A percentile compares a stretch with the other conserved stretches of the same genome.
phyloP scores from a whole-genome alignment of 441 rosid genomes.

The Pelargonium myrrhifolium region DNA sequence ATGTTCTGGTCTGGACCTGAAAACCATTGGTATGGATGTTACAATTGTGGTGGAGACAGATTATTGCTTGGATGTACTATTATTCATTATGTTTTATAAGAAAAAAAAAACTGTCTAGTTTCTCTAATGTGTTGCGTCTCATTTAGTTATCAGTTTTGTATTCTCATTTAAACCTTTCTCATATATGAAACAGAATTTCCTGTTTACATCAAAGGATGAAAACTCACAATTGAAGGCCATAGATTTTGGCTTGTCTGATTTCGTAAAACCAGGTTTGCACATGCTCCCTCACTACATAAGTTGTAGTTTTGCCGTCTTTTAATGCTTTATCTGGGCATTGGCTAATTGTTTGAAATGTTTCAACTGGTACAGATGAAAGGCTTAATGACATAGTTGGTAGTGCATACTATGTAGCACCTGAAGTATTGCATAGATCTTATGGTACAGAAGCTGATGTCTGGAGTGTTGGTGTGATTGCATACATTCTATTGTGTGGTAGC shows the following conservation, averaged over 20 bases:
- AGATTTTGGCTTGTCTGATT: conserved; percentile 88
- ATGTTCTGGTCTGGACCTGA: no score
- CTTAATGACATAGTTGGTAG: conserved; percentile 95
- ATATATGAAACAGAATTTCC: conserved; percentile 56
- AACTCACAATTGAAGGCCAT: conserved; percentile 75
- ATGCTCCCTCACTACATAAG: not conserved
- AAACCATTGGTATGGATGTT: not conserved
- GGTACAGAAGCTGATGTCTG: conserved; percentile 93
- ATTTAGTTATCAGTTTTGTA: conserved; percentile 20
- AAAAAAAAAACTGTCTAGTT: no score
- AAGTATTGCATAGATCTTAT: conserved; percentile 89
- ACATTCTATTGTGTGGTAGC: conserved; percentile 87
- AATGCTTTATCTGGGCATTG: not conserved
- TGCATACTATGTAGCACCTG: no score
- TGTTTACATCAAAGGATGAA: conserved; percentile 75
- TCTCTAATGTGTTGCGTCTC: no score
- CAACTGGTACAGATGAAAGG: conserved; percentile 56
- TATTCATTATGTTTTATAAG: not conserved
- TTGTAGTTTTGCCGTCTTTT: not conserved
- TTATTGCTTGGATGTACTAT: not conserved
- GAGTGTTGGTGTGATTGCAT: conserved; percentile 95
- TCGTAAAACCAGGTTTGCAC: conserved; percentile 79
- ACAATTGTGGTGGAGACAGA: no score
- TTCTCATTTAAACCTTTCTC: conserved; percentile 12
- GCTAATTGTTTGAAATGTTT: conserved; percentile 9